Evolutionary conservation across 2,329 filamentous ascomycete genomes (phyloP).

Genomic region (Aspergillus nomiae): DNA sequence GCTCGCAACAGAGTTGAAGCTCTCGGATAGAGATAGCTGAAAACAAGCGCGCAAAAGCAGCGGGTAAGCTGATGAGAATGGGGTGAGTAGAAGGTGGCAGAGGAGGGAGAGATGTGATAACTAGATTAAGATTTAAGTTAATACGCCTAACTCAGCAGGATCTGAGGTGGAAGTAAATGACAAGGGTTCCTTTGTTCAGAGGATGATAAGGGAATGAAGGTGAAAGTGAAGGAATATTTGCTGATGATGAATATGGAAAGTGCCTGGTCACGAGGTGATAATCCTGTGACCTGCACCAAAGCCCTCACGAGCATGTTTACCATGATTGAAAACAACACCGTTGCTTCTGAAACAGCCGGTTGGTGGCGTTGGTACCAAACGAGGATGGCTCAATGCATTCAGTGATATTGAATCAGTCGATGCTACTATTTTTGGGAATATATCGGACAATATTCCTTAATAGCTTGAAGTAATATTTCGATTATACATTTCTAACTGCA

Average conservation of each 20-base stretch:
- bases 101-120: background rate
- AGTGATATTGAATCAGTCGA: background rate
- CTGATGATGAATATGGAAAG: background rate
- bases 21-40: background rate
- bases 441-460: too few species aligned
- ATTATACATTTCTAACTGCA: too few species aligned
- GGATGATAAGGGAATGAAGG: background rate
- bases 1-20: background rate
- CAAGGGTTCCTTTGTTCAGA: background rate
- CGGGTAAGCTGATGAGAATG: background rate
- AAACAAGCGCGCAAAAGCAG: background rate
- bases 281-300: background rate
- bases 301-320: background rate
- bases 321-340: background rate
- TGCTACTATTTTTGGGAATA: too few species aligned
- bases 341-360: background rate
- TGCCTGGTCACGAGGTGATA: background rate
- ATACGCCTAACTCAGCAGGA: background rate
- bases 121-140: background rate
- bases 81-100: background rate
- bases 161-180: background rate
- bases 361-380: background rate
- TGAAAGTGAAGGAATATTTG: background rate
- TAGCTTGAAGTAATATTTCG: too few species aligned
- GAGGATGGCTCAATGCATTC: background rate